phyloP scores from a whole-genome alignment of 2,329 filamentous ascomycete species.

The Colletotrichum zoysiae region DNA sequence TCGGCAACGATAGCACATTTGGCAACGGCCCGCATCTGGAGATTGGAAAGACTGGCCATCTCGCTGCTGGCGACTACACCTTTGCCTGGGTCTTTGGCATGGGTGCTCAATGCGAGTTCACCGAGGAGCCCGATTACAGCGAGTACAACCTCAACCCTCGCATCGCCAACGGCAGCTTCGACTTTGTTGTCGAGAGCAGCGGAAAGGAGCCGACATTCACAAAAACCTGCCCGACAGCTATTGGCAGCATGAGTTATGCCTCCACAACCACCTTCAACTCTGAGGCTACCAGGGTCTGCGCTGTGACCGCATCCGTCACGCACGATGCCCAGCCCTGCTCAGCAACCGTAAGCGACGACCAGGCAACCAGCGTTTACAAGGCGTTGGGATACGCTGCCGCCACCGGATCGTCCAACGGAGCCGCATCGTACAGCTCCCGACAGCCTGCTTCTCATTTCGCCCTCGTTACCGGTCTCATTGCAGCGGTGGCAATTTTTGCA shows the following conservation, averaged over 20 bases:
- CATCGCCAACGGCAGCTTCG: conserved; percentile 39
- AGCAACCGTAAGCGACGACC: conserved; percentile 36
- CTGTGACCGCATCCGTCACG: conserved; percentile 37
- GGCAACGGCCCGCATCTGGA: conserved; percentile 33
- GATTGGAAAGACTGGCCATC: conserved; percentile 34
- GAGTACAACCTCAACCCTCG: conserved; percentile 39
- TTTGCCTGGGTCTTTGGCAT: conserved; percentile 38
- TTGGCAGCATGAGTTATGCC: conserved; percentile 37
- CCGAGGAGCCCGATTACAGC: conserved; percentile 35
- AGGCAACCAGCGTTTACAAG: conserved; percentile 38
- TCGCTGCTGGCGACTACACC: conserved; percentile 39
- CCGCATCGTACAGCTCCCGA: conserved; percentile 4
- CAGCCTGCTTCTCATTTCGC: conserved; percentile 22
- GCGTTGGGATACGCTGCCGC: conserved; percentile 34
- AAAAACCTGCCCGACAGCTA: conserved; percentile 35
- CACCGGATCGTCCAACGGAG: conserved; percentile 32
- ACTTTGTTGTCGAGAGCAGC: conserved; percentile 34
- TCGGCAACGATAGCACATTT: conserved; percentile 37
- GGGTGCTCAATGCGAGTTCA: conserved; percentile 39
- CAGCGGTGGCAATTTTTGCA: conserved; percentile 20
- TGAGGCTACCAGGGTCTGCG: conserved; percentile 38
- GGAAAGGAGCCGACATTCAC: conserved; percentile 39
- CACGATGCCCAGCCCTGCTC: conserved; percentile 38
- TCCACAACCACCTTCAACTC: conserved; percentile 39
- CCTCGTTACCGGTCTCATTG: conserved; percentile 18